Conservation (phyloP, 2,329 filamentous ascomycete species). For the Trichoderma gracile region DNA sequence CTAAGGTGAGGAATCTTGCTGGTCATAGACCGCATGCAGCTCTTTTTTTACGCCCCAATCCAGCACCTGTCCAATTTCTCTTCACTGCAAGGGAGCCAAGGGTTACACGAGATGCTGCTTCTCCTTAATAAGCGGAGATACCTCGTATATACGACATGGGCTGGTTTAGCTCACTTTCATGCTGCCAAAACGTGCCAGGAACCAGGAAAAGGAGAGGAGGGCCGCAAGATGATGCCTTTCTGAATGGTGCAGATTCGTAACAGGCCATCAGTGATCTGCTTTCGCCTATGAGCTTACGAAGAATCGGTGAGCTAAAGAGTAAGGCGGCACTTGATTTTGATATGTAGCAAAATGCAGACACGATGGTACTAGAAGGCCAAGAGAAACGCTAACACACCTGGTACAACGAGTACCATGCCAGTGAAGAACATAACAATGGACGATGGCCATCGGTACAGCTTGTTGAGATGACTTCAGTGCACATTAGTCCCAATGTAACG, state of each 20-base stretch:
- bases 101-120: constrained; percentile 5
- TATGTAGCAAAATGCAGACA: no score
- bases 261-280: neutral
- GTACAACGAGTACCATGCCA: no score
- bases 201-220: neutral
- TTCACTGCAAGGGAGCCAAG: neutral
- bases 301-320: no score
- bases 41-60: neutral
- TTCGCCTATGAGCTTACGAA: neutral
- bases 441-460: no score
- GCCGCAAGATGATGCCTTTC: neutral
- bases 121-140: constrained; percentile 11
- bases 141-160: neutral
- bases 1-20: no score
- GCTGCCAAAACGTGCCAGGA: neutral
- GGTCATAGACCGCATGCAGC: neutral
- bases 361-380: no score
- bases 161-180: neutral
- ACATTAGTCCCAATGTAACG: no score
- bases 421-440: no score
- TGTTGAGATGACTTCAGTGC: no score
- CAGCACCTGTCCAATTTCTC: constrained; percentile 9
- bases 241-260: neutral
- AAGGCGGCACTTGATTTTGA: no score
- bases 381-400: no score